Conservation (phyloP, 345 rosid genomes). For the Anacardium occidentale region DNA sequence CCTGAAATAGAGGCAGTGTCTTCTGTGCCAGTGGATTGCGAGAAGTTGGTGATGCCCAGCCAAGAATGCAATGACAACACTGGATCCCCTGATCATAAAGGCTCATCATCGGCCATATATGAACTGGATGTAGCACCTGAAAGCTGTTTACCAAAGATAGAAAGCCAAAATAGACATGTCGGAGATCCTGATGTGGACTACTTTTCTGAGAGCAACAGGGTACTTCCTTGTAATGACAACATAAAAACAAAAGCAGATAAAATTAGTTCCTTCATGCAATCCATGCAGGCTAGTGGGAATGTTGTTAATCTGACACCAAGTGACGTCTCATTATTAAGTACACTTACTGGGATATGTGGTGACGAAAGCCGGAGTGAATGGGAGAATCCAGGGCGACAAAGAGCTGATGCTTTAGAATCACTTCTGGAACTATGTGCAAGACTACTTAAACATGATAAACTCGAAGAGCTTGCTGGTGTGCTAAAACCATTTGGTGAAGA, state of each 20-base stretch:
- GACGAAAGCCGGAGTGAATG: constrained; percentile 44
- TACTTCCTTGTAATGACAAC: constrained; percentile 23
- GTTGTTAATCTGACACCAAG: constrained; percentile 35
- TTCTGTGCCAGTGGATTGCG: constrained; percentile 26
- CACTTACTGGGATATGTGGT: constrained; percentile 44
- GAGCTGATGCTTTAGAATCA: constrained; percentile 92
- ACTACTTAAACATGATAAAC: constrained; percentile 82
- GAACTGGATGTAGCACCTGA: constrained; percentile 30
- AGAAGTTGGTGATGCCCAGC: constrained; percentile 20
- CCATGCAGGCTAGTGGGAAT: constrained; percentile 36
- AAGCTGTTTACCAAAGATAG: constrained; percentile 25
- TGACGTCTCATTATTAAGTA: constrained; percentile 55
- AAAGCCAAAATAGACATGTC: constrained; percentile 26
- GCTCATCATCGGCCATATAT: constrained; percentile 26
- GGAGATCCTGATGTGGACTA: constrained; percentile 35
- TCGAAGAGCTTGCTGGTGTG: constrained; percentile 84
- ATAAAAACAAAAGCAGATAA: constrained; percentile 28
- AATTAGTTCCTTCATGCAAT: constrained; percentile 20
- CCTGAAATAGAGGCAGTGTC: constrained; percentile 27
- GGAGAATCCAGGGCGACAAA: constrained; percentile 65
- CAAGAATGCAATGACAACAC: constrained; percentile 12
- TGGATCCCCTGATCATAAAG: constrained; percentile 26
- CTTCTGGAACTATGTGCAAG: constrained; percentile 86
- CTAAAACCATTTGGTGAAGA: constrained; percentile 93
- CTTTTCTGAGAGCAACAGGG: constrained; percentile 32